These are phyloP conservation scores for Capronia coronata DNA, from an alignment of 2,329 filamentous ascomycete species.

Conservation along the genomic window DNA sequence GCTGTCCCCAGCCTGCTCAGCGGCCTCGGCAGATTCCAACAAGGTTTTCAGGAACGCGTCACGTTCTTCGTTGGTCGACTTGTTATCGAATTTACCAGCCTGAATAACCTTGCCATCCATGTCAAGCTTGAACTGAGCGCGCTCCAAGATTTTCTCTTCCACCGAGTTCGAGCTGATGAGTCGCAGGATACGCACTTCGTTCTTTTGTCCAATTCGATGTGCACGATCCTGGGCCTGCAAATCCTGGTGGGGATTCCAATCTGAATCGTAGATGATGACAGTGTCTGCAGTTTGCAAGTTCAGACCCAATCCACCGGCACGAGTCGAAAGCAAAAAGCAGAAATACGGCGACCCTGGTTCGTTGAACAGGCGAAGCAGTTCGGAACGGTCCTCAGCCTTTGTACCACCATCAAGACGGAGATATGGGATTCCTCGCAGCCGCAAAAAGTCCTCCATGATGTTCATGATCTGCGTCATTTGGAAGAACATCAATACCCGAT, in stretches of 20 bases:
- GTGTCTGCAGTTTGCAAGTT: slow-evolving; percentile 97
- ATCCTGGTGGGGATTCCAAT: slow-evolving; percentile 99
- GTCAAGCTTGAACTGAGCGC: slow-evolving; percentile 94
- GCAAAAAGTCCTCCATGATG: slow-evolving; percentile 98
- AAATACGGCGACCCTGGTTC: slow-evolving; percentile 86
- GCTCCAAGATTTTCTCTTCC: slow-evolving; percentile 96
- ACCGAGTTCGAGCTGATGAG: slow-evolving; percentile 95
- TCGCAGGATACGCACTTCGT: slow-evolving; percentile 92
- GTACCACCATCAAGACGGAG: slow-evolving; percentile 93
- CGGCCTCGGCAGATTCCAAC: slow-evolving; percentile 69
- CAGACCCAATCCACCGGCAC: slow-evolving; percentile 93
- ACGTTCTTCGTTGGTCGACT: slow-evolving; percentile 96
- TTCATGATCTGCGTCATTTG: slow-evolving; percentile 99
- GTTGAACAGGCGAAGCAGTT: slow-evolving; percentile 84
- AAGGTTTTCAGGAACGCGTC: slow-evolving; percentile 93
- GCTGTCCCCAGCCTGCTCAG: slow-evolving; percentile 70
- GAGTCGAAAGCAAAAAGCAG: slow-evolving; percentile 96
- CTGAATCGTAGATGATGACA: slow-evolving; percentile 98
- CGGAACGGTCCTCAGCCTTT: slow-evolving; percentile 93
- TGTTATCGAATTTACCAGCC: slow-evolving; percentile 98
- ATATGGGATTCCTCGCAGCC: slow-evolving; percentile 75
- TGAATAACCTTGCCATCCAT: slow-evolving; percentile 99
- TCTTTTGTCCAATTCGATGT: slow-evolving; percentile 99
- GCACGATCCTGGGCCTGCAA: slow-evolving; percentile 98
- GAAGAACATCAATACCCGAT: slow-evolving; percentile 99